A percentile compares a stretch with the other conserved stretches of the same genome.
Evolutionary conservation across 768 basidiomycete species (phyloP).

Genomic region (Amanita jacksonii): DNA sequence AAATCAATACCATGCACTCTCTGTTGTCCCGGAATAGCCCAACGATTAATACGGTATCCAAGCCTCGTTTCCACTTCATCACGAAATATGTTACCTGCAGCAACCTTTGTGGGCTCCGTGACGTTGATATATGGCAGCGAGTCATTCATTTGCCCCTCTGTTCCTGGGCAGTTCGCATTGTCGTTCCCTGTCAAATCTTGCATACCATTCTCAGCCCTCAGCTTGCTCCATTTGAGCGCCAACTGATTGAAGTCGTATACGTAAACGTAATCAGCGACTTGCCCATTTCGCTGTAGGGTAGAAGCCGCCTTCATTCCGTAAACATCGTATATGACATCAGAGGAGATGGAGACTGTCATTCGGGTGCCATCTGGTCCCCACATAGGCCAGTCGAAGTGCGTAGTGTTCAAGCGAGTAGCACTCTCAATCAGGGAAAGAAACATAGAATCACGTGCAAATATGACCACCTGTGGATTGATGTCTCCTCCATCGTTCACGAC

Average conservation of each 20-base stretch:
- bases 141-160: not conserved
- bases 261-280: constrained; percentile 17
- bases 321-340: constrained; percentile 36
- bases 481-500: constrained; percentile 22
- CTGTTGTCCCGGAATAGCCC: constrained; percentile 17
- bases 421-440: constrained; percentile 26
- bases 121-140: not conserved
- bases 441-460: constrained; percentile 34
- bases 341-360: constrained; percentile 29
- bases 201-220: too few species aligned
- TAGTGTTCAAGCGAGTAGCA: constrained; percentile 7
- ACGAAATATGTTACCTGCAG: constrained; percentile 26
- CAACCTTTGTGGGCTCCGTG: constrained; percentile 15
- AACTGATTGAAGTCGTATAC: constrained; percentile 46
- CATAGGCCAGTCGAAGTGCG: constrained; percentile 30
- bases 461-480: constrained; percentile 21
- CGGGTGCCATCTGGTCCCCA: constrained; percentile 46
- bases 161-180: constrained; percentile 5
- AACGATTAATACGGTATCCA: constrained; percentile 32
- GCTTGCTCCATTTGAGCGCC: constrained; percentile 22
- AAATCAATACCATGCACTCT: constrained; percentile 23
- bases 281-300: constrained; percentile 7
- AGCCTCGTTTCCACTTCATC: constrained; percentile 33
- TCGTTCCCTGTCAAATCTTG: too few species aligned
- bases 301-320: constrained; percentile 36